Base-by-base conservation (phyloP, 2,329 filamentous ascomycete genomes). In the Colletotrichum aenigma region DNA sequence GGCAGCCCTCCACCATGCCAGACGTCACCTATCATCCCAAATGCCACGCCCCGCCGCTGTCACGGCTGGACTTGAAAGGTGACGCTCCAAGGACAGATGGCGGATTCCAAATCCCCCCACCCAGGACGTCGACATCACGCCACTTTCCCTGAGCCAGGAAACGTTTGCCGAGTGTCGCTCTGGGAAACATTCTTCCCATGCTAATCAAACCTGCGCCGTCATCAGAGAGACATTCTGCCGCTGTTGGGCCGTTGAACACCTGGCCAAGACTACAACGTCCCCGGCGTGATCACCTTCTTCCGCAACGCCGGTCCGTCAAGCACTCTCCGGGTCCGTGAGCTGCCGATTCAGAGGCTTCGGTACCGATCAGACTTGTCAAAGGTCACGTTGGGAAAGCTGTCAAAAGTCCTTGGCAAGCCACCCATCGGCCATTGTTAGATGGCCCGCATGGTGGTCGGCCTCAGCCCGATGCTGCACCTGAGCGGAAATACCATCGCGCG, bases 11-110 rank as follows among this genome's bases (percentile, higher is more conserved):
- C 34, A n/a, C 34, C 69, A 48, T 68, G 38, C 66, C 64, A 75
- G 62, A 65, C 34, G 69, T 75, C 56, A 34, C 69, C 73, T 67
- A 64, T 75, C 55, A 68, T 72, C 69, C 64, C 56, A 67, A 56
- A 58, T 65, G n/a, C 30, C 21, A 28, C 21, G 7, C 52, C 34
- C 26, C 43, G 38, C 26, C 43, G 38, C 69, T 56, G 56, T 58
- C 62, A 62, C 69, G 56, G 62, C 62, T 66, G 32, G 56, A 67
- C 55, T 21, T 55, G 32, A n/a, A 68, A 28, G 32, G 12, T 16
- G 21, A 26, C n/a, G 30, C 43, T 21, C n/a, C 30, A 15, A 38
- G 26, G 32, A 38, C 21, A 16, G 30, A 26, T 15, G 30, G 6
- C 38, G 8, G 55, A 58, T 72, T 61, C n/a, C 56, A 72, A 66